Evolutionary conservation across 208 protist genomes (phyloP).

Genomic region (Wallacemonas sp.): DNA sequence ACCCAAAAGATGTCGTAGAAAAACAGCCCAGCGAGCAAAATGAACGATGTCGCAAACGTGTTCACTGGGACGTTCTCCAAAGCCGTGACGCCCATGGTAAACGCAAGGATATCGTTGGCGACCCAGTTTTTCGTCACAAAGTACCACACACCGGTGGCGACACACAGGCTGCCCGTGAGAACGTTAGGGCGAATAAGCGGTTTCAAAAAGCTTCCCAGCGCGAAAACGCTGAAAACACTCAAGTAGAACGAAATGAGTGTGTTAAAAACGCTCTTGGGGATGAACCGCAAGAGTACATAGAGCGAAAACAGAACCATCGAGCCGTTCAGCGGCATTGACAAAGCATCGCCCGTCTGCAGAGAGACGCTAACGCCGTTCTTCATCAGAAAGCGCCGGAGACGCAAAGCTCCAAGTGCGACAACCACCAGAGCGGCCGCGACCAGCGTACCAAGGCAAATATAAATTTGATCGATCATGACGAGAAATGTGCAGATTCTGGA

Average conservation of each 20-base stretch:
- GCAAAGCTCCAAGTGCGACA: conserved; percentile 36
- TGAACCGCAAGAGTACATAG: conserved; percentile 76
- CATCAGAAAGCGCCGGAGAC: conserved; percentile 39
- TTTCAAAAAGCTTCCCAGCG: conserved; percentile 59
- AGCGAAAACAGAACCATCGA: conserved; percentile 75
- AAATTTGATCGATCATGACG: conserved; percentile 38
- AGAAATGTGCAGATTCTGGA: not conserved
- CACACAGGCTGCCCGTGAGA: conserved; percentile 62
- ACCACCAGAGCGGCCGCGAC: conserved; percentile 38
- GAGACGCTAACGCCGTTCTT: conserved; percentile 23
- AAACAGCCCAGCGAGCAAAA: conserved; percentile 92
- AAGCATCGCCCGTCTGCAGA: conserved; percentile 53
- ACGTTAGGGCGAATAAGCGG: conserved; percentile 55
- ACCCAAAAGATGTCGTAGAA: conserved; percentile 99
- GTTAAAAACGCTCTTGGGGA: conserved; percentile 80
- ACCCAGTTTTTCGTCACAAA: conserved; percentile 91
- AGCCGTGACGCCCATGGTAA: conserved; percentile 82
- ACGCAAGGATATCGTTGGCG: conserved; percentile 93
- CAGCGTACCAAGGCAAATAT: conserved; percentile 51
- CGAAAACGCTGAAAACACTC: conserved; percentile 60
- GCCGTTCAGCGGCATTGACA: conserved; percentile 73
- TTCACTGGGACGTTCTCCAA: conserved; percentile 54
- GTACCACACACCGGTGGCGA: conserved; percentile 54
- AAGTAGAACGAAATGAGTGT: conserved; percentile 71
- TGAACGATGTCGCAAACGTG: conserved; percentile 62